Conservation (phyloP, 108 stramenopile species). For the Nannochloropsis gaditana region DNA sequence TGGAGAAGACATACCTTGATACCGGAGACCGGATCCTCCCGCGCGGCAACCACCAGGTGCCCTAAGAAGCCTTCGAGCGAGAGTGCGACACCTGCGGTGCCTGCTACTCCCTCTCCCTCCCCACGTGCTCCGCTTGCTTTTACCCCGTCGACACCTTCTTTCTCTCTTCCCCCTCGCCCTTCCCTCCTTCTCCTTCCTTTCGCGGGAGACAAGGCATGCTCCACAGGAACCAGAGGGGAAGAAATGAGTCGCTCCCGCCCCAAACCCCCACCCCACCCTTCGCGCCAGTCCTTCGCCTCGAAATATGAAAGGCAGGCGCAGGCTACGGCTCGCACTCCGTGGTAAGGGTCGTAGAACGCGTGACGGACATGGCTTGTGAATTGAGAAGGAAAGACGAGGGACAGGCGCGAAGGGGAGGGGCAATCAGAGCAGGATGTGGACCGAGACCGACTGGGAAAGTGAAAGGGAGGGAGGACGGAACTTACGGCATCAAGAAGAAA, state of each 20-base stretch:
- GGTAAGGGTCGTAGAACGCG: slow-evolving; percentile 39
- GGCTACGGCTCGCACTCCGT: slow-evolving; percentile 44
- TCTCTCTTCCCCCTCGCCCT: not conserved
- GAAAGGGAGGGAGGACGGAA: not conserved
- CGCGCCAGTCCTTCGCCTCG: slow-evolving; percentile 23
- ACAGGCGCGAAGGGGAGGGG: not conserved
- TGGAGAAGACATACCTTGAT: not conserved
- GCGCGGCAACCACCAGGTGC: not conserved
- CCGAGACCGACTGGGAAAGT: not conserved
- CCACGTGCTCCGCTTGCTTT: not conserved
- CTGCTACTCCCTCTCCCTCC: not conserved
- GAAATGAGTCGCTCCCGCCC: not conserved
- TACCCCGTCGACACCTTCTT: not conserved
- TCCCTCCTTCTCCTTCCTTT: not conserved
- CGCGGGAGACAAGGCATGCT: not conserved
- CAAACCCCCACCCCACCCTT: not conserved
- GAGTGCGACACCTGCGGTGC: not conserved
- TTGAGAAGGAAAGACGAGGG: not conserved
- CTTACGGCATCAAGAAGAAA: not conserved
- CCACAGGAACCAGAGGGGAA: not conserved
- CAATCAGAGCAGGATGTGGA: not conserved
- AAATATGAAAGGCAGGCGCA: slow-evolving; percentile 31
- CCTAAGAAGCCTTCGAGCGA: not conserved
- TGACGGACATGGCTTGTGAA: slow-evolving; percentile 24
- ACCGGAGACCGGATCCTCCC: not conserved